Base-by-base conservation (phyloP, 257 asterid genomes). In the Eustoma russellianum region DNA sequence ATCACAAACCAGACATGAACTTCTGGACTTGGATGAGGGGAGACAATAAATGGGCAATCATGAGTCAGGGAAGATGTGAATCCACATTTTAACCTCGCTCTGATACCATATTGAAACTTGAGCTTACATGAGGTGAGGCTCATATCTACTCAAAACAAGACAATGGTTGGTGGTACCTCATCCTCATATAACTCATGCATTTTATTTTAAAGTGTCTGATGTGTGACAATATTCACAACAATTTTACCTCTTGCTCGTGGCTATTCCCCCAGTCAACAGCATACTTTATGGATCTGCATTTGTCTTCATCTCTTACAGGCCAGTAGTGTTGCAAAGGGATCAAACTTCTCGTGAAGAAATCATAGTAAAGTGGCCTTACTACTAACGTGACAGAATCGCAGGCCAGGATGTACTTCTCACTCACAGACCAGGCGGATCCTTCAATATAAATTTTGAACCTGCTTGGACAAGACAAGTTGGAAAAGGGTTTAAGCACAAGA, bases 351-450 rank as follows among this genome's bases (percentile, higher is more conserved):
- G 92, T 75, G 79, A 71, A 91, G 59, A 90, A 91, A 70, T 91
- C 98, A 18, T 83, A 78, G 76, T 79, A 91, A 16, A 44, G 65
- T 52, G 95, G 90, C 56, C 71, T 74, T 46, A 91, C 81, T 5
- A 83, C 48, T 7, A 91, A 60, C 0, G 95, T 58, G 2, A 80
- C 71, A 2, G 98, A 86, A 71, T 91, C 81, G 50, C 98, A 91
- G 3, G 94, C 89, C 40, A 91, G 77, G 57, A 91, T 91, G 79
- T 91, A 91, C 40, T 91, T 91, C 67, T 91, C 96, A 53, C 98
- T 91, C 62, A 91, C 96, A 0, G 98, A 91, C 98, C 98, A 91
- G 0, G 90, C 93, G 1, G 79, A 66, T 62, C 98, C 98, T 72
- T 91, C 98, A 0, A 91, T 75, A 64, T 91, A 91, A 58, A 91